Percentiles rank a stretch among this genome's conserved stretches.
phyloP scores from a whole-genome alignment of 371 early-diverging fungal species.

The Mortierella sp. region DNA sequence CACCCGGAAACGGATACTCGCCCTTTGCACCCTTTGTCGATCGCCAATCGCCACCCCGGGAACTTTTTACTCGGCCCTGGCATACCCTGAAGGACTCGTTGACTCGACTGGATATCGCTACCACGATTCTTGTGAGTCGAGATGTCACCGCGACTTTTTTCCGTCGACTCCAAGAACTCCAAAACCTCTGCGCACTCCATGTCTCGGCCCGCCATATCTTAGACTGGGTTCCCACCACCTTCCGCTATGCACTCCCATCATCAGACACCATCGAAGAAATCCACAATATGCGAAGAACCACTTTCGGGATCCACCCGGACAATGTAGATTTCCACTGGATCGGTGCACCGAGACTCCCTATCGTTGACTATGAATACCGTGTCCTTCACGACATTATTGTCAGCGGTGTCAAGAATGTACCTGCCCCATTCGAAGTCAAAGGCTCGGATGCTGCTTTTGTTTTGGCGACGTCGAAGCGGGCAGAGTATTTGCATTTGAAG shows the following conservation, averaged over 20 bases:
- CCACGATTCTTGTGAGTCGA: not conserved
- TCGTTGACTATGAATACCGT: not conserved
- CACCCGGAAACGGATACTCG: not conserved
- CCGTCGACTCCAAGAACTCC: not conserved
- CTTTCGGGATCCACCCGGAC: too few relatives aligned
- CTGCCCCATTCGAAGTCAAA: not conserved
- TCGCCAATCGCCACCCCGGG: not conserved
- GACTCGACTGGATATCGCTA: not conserved
- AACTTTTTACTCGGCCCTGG: not conserved
- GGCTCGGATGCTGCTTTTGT: not conserved
- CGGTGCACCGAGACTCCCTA: not conserved
- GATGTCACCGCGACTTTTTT: not conserved
- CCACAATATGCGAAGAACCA: not conserved
- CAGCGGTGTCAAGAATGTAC: not conserved
- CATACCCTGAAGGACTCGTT: not conserved
- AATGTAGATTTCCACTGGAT: not conserved
- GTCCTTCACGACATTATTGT: not conserved
- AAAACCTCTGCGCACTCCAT: not conserved
- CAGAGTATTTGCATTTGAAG: not conserved
- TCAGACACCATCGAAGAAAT: not conserved
- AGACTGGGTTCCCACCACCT: not conserved
- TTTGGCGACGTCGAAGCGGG: not conserved
- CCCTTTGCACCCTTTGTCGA: constrained; percentile 1
- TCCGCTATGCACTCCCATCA: not conserved
- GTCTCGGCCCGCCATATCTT: not conserved